Conservation (phyloP, 2,329 filamentous ascomycete species). For the Colletotrichum scovillei region DNA sequence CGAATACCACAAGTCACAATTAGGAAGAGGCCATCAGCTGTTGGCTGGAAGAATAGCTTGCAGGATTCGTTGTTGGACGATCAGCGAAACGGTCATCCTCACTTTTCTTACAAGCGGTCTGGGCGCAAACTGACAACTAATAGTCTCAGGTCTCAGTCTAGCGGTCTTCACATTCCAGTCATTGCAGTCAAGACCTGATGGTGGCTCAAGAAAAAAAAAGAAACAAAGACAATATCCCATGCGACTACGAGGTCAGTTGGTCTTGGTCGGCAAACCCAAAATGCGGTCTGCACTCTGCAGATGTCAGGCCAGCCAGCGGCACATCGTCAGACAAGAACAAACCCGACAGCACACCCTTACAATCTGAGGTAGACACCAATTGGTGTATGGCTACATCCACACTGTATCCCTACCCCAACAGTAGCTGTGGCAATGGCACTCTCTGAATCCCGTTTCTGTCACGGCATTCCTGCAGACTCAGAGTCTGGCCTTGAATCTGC, state of each 20-base stretch:
- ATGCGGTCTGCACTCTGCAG: constrained; percentile 19
- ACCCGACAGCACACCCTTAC: background rate
- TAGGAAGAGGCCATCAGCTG: background rate
- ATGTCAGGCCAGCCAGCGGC: constrained; percentile 2
- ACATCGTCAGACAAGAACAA: constrained; percentile 10
- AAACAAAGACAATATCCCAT: background rate
- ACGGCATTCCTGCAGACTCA: background rate
- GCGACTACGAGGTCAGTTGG: background rate
- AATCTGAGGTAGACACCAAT: background rate
- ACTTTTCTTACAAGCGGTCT: background rate
- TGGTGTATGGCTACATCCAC: background rate
- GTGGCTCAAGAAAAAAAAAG: background rate
- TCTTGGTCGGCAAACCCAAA: background rate
- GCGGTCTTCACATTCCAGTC: background rate
- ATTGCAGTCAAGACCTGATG: background rate
- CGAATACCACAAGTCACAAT: background rate
- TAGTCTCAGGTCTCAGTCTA: background rate
- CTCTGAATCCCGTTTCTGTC: background rate
- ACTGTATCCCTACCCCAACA: background rate
- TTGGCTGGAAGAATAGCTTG: background rate
- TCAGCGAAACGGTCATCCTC: background rate
- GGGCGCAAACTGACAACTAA: background rate
- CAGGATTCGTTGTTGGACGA: constrained; percentile 7
- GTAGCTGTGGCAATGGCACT: background rate
- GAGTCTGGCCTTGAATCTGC: background rate